Base-by-base conservation (phyloP, 306 rosid genomes). In the Lathyrus tuberosus region DNA sequence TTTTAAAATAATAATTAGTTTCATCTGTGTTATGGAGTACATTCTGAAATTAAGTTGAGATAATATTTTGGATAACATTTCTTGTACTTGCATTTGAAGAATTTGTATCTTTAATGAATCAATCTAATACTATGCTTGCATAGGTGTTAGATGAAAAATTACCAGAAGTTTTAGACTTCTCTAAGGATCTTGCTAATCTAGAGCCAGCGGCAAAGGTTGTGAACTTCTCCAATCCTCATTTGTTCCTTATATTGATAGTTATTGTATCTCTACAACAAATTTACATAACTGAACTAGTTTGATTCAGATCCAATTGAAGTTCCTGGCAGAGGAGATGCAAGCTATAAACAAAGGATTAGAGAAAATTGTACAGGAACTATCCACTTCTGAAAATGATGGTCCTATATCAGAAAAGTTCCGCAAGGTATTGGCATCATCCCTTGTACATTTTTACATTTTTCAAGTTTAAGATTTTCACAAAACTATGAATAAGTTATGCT, bases 271-370 rank as follows among this genome's bases (percentile, higher is more conserved):
- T 72, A 15, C 26, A 59, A 15, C 26, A 59, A 30, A 60, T 75
- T 62, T 72, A 15, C 26, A 59, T 71, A 60, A 65, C 66, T 60
- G 17, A 5, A 73, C 65, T 65, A 62, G 41, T 77, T 82, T 64
- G 28, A 35, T 54, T 56, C 82, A 92, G 97, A 78, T 89, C 83
- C 97, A 89, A 84, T 18, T 92, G 78, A 89, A 89, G 81, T 53
- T 81, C 80, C 74, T 92, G 87, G 97, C 95, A 4, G 97, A 92
- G 81, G 97, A 92, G 85, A 92, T 92, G 97, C 97, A 89, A 83
- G 86, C 96, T 54, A 67, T 92, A 76, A 87, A 87, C 88, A 92
- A 89, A 81, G 97, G 97, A 69, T 80, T 92, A 81, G 97, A 92
- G 90, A 86, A 86, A 81, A 86, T 92, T 67, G 76, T 86, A 15